Base-by-base conservation (phyloP, 2,329 filamentous ascomycete genomes). In the Pestalotiopsis sp. region DNA sequence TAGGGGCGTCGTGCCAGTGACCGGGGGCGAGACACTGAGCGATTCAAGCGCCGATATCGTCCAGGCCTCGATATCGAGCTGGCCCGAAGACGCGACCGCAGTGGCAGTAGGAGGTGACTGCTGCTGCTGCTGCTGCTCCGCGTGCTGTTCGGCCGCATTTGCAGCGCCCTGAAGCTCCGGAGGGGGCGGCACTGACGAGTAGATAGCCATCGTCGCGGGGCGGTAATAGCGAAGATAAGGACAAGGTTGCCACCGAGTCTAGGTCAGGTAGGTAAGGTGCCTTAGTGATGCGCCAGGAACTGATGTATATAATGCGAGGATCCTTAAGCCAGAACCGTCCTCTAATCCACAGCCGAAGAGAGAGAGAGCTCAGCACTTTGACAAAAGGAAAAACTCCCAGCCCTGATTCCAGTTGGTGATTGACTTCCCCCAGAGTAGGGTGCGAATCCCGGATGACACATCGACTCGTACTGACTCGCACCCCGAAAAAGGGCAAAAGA, bases 31-130 rank as follows among this genome's bases (percentile, higher is more conserved):
- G 57, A 91, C 81, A 75, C 81, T 86, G 59, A 87, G 85, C 59
- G 84, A 86, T 74, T 86, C 82, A 60, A 90, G 83, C 5, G 88
- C 86, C 20, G 84, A 85, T 66, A 87, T 81, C 14, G 90, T 90
- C 91, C 91, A 93, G 41, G 89, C 85, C 70, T 91, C 91, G 69
- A 93, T 90, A 70, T 91, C 88, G 66, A 88, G 82, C 65, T 82
- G 80, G 31, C 74, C 74, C 3, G 78, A 74, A 52, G 77, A 71
- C 66, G 73, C 69, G 74, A 14, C 75, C 74, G 17, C 74, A 23
- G 57, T 71, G 56, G 38, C 74, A 71, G 25, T 73, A 9, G 45
- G 45, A 7, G 45, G 7, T 52, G 41, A 7, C 66, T 41, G 73
- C 56, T 66, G 70, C 60, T 66, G 70, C 60, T 66, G 75, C 66